Conservation (phyloP, 2,329 filamentous ascomycete species). For the Botrytis sinoallii region DNA sequence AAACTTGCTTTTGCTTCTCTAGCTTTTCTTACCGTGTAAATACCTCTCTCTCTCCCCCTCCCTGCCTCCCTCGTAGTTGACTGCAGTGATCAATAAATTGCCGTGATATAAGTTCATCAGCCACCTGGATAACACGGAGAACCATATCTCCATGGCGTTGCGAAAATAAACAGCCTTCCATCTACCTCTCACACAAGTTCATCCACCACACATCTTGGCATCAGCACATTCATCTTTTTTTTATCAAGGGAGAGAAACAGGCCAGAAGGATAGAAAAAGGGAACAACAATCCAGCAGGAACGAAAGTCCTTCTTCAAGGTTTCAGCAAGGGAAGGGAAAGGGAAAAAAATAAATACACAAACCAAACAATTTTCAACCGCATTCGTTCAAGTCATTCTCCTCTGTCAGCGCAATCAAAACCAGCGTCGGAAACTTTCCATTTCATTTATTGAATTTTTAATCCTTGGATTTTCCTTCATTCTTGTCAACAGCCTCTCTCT, state of each 20-base stretch:
- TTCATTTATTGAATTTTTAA: background rate
- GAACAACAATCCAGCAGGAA: background rate
- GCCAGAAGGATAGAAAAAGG: background rate
- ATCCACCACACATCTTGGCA: background rate
- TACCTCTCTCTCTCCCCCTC: too few species aligned
- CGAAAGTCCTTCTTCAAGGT: background rate
- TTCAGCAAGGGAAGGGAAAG: background rate
- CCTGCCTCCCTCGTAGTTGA: background rate
- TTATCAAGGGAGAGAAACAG: background rate
- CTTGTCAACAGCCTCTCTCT: conserved; percentile 2
- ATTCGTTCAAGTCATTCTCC: background rate
- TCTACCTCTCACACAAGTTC: background rate
- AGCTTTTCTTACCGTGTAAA: background rate
- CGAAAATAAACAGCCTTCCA: background rate
- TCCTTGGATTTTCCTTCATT: background rate
- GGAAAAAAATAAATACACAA: background rate
- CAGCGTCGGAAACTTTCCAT: background rate
- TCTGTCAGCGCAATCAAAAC: background rate
- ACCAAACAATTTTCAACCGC: background rate
- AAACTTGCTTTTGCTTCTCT: background rate
- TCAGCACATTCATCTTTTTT: conserved; percentile 13
- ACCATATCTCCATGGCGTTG: background rate
- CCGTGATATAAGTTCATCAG: background rate
- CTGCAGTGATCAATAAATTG: background rate
- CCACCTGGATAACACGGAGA: background rate